A percentile compares a stretch with the other conserved stretches of the same genome.
These are phyloP conservation scores for Barnettozyma salicaria DNA, from an alignment of 805 yeast genomes.

Conservation along the genomic window DNA sequence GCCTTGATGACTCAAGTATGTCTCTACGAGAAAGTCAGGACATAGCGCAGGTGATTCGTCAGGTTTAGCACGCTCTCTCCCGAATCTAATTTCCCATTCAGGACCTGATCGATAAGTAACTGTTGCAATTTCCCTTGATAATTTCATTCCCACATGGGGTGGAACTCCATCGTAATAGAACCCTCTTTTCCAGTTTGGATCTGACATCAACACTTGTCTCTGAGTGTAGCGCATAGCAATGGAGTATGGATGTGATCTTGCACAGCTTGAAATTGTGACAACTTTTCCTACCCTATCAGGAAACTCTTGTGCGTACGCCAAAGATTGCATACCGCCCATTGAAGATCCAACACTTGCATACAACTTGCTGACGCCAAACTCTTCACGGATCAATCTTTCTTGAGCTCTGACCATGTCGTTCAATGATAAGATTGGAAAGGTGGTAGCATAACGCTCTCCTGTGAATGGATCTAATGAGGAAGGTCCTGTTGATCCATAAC, in stretches of 20 bases:
- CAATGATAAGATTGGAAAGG: constrained; percentile 80
- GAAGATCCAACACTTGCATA: constrained; percentile 85
- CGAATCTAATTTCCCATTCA: constrained; percentile 93
- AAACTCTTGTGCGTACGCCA: constrained; percentile 81
- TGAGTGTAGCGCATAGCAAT: constrained; percentile 92
- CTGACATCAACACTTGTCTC: constrained; percentile 89
- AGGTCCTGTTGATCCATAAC: constrained; percentile 95
- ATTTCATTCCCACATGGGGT: constrained; percentile 92
- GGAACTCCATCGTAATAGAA: constrained; percentile 74
- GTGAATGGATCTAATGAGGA: constrained; percentile 71
- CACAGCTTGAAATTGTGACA: constrained; percentile 85
- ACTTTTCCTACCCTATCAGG: constrained; percentile 69
- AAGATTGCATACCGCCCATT: constrained; percentile 98
- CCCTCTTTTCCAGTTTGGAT: constrained; percentile 92
- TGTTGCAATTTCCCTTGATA: constrained; percentile 90
- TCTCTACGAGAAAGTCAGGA: constrained; percentile 89
- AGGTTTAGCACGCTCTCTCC: constrained; percentile 81
- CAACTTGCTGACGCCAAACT: constrained; percentile 56
- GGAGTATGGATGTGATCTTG: constrained; percentile 88
- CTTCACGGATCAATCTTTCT: constrained; percentile 55
- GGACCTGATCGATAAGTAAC: constrained; percentile 94
- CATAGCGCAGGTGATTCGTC: constrained; percentile 77
- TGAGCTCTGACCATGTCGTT: constrained; percentile 93
- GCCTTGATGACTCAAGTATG: constrained; percentile 91
- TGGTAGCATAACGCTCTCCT: constrained; percentile 65